A percentile compares a stretch with the other conserved stretches of the same genome.
Conservation (phyloP, 164 flowering plant genomes). For the Chimonanthus salicifolius region DNA sequence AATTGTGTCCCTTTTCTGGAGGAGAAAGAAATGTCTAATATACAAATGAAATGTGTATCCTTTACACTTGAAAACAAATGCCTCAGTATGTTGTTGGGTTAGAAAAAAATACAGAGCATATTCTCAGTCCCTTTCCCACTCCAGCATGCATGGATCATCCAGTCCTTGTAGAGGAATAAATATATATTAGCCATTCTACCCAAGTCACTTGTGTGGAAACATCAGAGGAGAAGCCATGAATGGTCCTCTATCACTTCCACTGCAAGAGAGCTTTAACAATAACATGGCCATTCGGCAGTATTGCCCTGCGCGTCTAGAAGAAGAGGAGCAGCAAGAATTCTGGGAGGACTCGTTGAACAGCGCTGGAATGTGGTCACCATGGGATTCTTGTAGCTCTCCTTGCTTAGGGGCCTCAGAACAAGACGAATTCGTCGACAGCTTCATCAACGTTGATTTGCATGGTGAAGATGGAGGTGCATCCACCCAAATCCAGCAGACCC, state of each 20-base stretch:
- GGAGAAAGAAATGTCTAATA: not conserved
- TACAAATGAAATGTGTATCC: not conserved
- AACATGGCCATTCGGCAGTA: conserved; percentile 44
- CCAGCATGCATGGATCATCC: not conserved
- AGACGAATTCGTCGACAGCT: conserved; percentile 45
- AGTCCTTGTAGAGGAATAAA: not conserved
- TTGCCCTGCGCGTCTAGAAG: conserved; percentile 41
- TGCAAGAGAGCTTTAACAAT: conserved; percentile 28
- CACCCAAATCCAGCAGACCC: conserved; percentile 4
- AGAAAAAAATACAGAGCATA: not conserved
- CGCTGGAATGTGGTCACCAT: conserved; percentile 18
- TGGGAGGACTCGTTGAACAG: conserved; percentile 25
- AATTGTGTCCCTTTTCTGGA: not conserved
- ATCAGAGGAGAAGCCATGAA: conserved; percentile 21
- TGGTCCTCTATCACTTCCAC: conserved; percentile 23
- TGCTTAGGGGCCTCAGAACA: conserved; percentile 25
- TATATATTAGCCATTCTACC: not conserved
- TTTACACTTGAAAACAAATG: no score
- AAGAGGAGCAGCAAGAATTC: conserved; percentile 24
- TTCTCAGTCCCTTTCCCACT: not conserved
- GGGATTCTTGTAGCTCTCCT: conserved; percentile 14
- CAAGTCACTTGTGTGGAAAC: not conserved
- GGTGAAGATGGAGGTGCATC: conserved; percentile 11
- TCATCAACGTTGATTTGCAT: conserved; percentile 38
- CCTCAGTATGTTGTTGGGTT: not conserved